Evolutionary conservation across 2,329 filamentous ascomycete species (phyloP), one percentile per base, ranked within the genome.

Genomic region (Alternaria brassicicola): DNA sequence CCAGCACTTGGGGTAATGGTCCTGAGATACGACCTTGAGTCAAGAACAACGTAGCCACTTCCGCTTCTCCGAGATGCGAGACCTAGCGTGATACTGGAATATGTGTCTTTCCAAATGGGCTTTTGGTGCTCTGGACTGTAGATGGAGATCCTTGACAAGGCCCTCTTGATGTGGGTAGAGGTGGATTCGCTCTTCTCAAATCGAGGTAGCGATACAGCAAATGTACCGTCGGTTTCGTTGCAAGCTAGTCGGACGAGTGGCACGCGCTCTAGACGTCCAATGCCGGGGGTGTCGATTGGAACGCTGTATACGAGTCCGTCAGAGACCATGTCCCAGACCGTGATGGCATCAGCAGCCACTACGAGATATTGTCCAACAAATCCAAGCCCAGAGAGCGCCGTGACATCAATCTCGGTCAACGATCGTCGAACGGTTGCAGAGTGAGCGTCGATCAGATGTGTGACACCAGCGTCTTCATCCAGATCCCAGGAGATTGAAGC

Each of bases 301-400:
- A 90, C 82, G 47, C 86, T 86, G 70, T 89, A 92, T 33, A 86
- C 84, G 45, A 93, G 82, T 66, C 89, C 85, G 68, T 96, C 91
- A 49, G 88, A 83, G 7, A 98, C 91, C 10, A 96, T 84, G 75
- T 99, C 91, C 82, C 92, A 97, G 33, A 97, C 88, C 38, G 87
- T 83, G 8, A 97, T 82, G 26, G 87, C 85, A 41, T 89, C 84
- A 0, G 92, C 92, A 1, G 97, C 80, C 43, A 91, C 84, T 56
- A 98, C 82, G 17, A 99, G 79, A 70, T 89, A 89, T 23, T 88
- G 88, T 2, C 88, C 89, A 2, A 95, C 78, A 52, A 96, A 89
- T 5, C 84, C 86, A 28, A 96, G 78, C n/a, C 85, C 86, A 56
- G 87, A 85, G 7, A 93, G 81, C 17, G 84, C 82, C 6, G 87